A percentile compares a stretch with the other conserved stretches of the same genome.
phyloP scores from a whole-genome alignment of 2,329 filamentous ascomycete species.

The Colletotrichum shisoi region DNA sequence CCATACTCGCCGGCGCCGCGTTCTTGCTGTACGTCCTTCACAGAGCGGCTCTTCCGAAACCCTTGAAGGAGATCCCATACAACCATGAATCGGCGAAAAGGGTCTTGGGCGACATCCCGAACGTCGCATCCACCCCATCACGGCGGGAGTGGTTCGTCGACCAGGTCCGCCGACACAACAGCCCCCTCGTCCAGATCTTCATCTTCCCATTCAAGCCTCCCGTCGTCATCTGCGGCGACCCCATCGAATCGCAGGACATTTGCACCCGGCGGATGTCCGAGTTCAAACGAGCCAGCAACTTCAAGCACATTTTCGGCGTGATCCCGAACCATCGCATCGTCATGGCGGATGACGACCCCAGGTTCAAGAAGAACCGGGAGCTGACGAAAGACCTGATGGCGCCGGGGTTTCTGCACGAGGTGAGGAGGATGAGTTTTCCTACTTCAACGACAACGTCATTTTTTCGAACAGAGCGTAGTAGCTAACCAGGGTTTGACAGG shows the following conservation, averaged over 20 bases:
- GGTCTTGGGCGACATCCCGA: slow-evolving; percentile 43
- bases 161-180: slow-evolving; percentile 41
- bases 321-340: slow-evolving; percentile 47
- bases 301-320: slow-evolving; percentile 37
- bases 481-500: slow-evolving; percentile 39
- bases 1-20: not conserved
- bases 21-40: slow-evolving; percentile 1
- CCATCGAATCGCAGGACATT: slow-evolving; percentile 47
- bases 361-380: slow-evolving; percentile 47
- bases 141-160: slow-evolving; percentile 43
- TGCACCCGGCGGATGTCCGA: slow-evolving; percentile 46
- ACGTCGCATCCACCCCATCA: slow-evolving; percentile 15
- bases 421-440: not conserved
- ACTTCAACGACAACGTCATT: not conserved
- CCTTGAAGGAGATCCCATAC: slow-evolving; percentile 46
- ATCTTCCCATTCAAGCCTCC: slow-evolving; percentile 46
- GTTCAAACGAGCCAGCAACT: slow-evolving; percentile 45
- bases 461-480: not conserved
- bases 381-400: slow-evolving; percentile 52
- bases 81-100: slow-evolving; percentile 39
- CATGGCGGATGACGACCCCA: slow-evolving; percentile 46
- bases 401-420: slow-evolving; percentile 47
- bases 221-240: slow-evolving; percentile 46
- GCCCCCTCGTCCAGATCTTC: slow-evolving; percentile 48
- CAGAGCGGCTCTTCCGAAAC: slow-evolving; percentile 41